Conservation (phyloP, 768 basidiomycete species). For the Mycena rosella region DNA sequence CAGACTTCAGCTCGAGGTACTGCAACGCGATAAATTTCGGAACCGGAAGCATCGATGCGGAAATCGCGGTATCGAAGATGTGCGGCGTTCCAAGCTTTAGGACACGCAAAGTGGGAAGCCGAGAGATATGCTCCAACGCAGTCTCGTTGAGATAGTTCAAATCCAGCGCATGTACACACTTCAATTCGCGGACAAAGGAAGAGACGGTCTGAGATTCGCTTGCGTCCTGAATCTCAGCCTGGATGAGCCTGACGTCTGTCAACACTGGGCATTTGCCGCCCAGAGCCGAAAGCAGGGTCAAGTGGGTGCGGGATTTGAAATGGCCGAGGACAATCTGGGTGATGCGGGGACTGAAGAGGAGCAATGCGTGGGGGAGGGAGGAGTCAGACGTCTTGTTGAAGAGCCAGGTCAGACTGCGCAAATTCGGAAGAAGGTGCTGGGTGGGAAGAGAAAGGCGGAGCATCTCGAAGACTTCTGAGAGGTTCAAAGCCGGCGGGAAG, state of each 20-base stretch:
- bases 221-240: neutral
- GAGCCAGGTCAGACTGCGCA: neutral
- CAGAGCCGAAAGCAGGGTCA: conserved; percentile 3
- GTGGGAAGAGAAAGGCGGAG: neutral
- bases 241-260: neutral
- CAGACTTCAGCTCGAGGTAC: neutral
- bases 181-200: neutral
- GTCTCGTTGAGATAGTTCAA: neutral
- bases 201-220: neutral
- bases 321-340: neutral
- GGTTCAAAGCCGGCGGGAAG: neutral
- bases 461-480: neutral
- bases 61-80: too few relatives aligned
- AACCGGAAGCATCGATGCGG: neutral
- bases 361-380: neutral
- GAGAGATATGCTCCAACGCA: neutral
- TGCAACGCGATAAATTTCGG: neutral
- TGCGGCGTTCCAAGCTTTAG: neutral
- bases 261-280: neutral
- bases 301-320: neutral
- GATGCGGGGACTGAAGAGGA: neutral
- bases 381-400: neutral
- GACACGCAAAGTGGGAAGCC: neutral
- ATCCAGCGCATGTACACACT: neutral
- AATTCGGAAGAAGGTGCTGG: neutral